Evolutionary conservation across 148 eudicot species (phyloP).

Genomic region (Talinum fruticosum): DNA sequence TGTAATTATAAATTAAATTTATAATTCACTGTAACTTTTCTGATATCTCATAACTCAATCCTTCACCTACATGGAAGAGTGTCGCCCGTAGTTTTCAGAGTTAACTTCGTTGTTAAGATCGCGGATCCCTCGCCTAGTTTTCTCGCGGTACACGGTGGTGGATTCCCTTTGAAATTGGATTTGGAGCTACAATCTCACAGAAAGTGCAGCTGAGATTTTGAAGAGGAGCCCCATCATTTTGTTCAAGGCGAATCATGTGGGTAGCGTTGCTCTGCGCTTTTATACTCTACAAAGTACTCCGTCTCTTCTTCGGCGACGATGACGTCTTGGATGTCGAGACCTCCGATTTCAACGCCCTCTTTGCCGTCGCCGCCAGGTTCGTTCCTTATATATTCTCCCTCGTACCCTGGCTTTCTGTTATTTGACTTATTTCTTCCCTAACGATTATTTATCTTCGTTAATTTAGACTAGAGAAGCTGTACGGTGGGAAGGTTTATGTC

Average conservation of each 20-base stretch:
- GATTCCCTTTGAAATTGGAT: too few relatives aligned
- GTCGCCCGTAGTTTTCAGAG: too few relatives aligned
- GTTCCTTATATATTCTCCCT: not conserved
- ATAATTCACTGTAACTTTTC: too few relatives aligned
- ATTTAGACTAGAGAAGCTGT: slow-evolving; percentile 60
- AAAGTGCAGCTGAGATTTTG: not conserved
- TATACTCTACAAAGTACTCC: slow-evolving; percentile 49
- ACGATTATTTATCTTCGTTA: not conserved
- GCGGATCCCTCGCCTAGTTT: too few relatives aligned
- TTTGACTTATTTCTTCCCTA: too few relatives aligned
- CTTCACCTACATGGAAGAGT: too few relatives aligned
- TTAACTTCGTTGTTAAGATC: too few relatives aligned
- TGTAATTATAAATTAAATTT: too few relatives aligned
- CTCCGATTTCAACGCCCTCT: slow-evolving; percentile 54
- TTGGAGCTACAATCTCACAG: too few relatives aligned
- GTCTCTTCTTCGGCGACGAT: slow-evolving; percentile 47
- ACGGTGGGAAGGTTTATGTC: slow-evolving; percentile 63
- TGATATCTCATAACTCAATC: too few relatives aligned
- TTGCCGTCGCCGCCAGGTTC: slow-evolving; percentile 69
- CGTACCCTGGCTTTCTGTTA: not conserved
- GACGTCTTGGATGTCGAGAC: slow-evolving; percentile 42
- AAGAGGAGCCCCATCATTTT: not conserved
- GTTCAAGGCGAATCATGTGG: slow-evolving; percentile 46
- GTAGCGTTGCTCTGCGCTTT: slow-evolving; percentile 53
- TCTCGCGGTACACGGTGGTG: too few relatives aligned